phyloP scores from a whole-genome alignment of 2,329 filamentous ascomycete species.

The Pyrenophora tritici-repentis region DNA sequence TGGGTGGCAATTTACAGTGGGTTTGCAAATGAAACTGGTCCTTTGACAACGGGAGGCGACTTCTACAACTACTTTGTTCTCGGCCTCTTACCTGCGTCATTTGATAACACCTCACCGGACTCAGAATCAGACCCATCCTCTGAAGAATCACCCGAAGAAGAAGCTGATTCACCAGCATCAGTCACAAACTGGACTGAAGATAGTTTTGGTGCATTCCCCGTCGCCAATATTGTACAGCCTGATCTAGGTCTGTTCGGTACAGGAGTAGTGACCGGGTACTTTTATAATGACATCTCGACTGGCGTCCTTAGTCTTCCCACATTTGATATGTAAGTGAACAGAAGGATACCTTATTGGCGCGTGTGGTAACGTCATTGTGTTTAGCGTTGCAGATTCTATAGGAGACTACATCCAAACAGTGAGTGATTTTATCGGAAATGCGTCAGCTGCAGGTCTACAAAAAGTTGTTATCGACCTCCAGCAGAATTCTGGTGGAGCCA shows the following conservation, averaged over 20 bases:
- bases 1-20: constrained; percentile 35
- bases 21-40: constrained; percentile 21
- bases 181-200: constrained; percentile 18
- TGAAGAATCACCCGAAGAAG: not conserved
- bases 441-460: constrained; percentile 52
- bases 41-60: constrained; percentile 49
- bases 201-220: constrained; percentile 30
- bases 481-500: constrained; percentile 60
- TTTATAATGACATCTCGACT: constrained; percentile 45
- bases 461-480: constrained; percentile 66
- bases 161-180: not conserved
- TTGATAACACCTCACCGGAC: not conserved
- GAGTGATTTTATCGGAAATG: constrained; percentile 51
- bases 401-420: constrained; percentile 31
- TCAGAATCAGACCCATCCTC: no score
- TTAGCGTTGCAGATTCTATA: not conserved
- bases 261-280: constrained; percentile 50
- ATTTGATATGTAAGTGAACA: constrained; percentile 34
- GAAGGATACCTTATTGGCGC: no score
- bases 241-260: constrained; percentile 20
- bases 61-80: constrained; percentile 54
- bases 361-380: no score
- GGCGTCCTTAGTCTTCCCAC: constrained; percentile 52
- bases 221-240: constrained; percentile 26
- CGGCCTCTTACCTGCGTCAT: constrained; percentile 24